Percentiles rank a stretch among this genome's conserved stretches.
These are phyloP conservation scores for Tetrahymena thermophila DNA, from an alignment of 73 alveolate species.

Conservation along the genomic window DNA sequence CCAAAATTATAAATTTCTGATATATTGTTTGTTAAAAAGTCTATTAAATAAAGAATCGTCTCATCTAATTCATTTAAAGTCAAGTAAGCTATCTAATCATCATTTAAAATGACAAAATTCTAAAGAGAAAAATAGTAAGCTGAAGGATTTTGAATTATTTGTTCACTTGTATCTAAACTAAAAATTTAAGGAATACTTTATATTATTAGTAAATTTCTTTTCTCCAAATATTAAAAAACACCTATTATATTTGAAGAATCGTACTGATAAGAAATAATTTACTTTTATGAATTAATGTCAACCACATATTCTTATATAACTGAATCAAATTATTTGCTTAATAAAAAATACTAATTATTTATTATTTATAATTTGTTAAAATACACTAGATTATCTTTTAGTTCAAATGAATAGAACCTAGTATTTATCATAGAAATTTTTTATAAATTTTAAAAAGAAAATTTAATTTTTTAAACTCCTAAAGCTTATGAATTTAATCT, in stretches of 20 bases:
- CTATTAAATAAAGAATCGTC: not conserved
- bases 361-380: too few relatives aligned
- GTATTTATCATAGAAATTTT: not conserved
- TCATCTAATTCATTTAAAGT: not conserved
- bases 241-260: not conserved
- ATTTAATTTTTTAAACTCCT: not conserved
- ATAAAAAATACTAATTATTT: too few relatives aligned
- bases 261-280: not conserved
- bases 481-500: too few relatives aligned
- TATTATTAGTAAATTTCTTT: not conserved
- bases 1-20: not conserved
- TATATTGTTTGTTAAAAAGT: too few relatives aligned
- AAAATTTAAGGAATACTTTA: not conserved
- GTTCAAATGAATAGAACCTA: not conserved
- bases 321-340: not conserved
- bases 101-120: not conserved
- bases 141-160: not conserved
- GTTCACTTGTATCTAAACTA: not conserved
- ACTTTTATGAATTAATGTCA: not conserved
- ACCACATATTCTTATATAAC: not conserved
- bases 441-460: too few relatives aligned
- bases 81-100: not conserved
- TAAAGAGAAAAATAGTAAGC: not conserved
- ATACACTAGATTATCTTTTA: not conserved
- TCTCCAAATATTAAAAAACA: not conserved